A percentile compares a stretch with the other conserved stretches of the same genome.
Conservation (phyloP, 2,329 filamentous ascomycete species). For the Fusarium virguliforme region DNA sequence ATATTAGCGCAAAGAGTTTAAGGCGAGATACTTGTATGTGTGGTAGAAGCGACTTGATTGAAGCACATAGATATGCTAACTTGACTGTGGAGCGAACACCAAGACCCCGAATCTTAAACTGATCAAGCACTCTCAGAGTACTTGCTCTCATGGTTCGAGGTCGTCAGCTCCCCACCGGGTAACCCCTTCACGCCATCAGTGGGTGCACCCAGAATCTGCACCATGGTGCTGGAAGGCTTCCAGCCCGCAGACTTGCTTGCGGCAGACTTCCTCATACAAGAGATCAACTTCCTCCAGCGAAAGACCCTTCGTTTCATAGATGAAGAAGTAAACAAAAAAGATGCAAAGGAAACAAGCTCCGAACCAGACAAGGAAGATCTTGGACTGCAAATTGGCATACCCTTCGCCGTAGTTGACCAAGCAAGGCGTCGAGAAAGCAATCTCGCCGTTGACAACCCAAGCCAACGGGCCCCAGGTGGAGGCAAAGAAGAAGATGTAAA, state of each 20-base stretch:
- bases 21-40: too few species aligned
- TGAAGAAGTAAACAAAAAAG: slow-evolving; percentile 71
- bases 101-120: too few species aligned
- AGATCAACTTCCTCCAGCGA: slow-evolving; percentile 82
- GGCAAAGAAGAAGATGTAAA: slow-evolving; percentile 84
- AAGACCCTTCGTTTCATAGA: slow-evolving; percentile 83
- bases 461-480: slow-evolving; percentile 75
- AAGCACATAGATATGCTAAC: too few species aligned
- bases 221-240: slow-evolving; percentile 22
- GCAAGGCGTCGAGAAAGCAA: slow-evolving; percentile 83
- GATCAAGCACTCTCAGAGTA: neutral
- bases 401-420: slow-evolving; percentile 77
- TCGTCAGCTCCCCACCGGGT: neutral
- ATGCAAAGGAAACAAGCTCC: slow-evolving; percentile 70
- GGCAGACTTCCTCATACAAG: slow-evolving; percentile 66
- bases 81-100: too few species aligned
- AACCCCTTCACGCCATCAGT: neutral
- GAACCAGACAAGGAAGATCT: slow-evolving; percentile 74
- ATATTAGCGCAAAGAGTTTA: too few species aligned
- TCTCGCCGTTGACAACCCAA: slow-evolving; percentile 67
- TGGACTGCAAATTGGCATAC: slow-evolving; percentile 61
- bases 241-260: slow-evolving; percentile 58
- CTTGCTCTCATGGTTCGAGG: neutral
- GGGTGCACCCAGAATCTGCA: neutral
- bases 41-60: too few species aligned